Percentiles rank a stretch among this genome's conserved stretches.
These are phyloP conservation scores for Kodamaea hsintzibuensis DNA, from an alignment of 805 yeast species.

Conservation along the genomic window DNA sequence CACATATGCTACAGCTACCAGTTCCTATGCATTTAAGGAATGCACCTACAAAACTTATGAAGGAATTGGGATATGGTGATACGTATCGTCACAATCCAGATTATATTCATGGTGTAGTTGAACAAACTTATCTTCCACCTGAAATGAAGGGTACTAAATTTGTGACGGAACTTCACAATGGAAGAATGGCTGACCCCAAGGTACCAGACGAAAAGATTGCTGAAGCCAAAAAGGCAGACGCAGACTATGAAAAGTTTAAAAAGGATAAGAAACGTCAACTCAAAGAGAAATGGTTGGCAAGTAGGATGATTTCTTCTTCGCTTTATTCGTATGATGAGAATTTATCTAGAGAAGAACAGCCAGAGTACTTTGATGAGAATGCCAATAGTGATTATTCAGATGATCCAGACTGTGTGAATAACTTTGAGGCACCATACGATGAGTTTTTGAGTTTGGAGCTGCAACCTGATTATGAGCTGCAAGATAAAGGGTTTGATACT, in stretches of 20 bases:
- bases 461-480: slow-evolving; percentile 21
- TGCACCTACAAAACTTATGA: slow-evolving; percentile 93
- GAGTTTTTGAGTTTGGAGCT: slow-evolving; percentile 28
- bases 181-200: slow-evolving; percentile 29
- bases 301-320: neutral
- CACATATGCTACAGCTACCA: slow-evolving; percentile 58
- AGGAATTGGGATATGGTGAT: slow-evolving; percentile 80
- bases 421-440: slow-evolving; percentile 38
- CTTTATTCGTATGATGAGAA: slow-evolving; percentile 20
- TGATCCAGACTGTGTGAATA: slow-evolving; percentile 33
- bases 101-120: slow-evolving; percentile 67
- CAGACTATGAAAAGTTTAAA: slow-evolving; percentile 20
- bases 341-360: slow-evolving; percentile 30
- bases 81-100: slow-evolving; percentile 90
- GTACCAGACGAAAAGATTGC: slow-evolving; percentile 16
- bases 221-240: slow-evolving; percentile 11
- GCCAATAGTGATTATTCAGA: slow-evolving; percentile 31
- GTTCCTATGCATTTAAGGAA: slow-evolving; percentile 85
- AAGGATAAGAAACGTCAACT: slow-evolving; percentile 1
- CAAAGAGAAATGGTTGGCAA: slow-evolving; percentile 26
- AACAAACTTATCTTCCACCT: slow-evolving; percentile 75
- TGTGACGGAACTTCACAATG: slow-evolving; percentile 58
- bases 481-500: neutral
- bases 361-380: slow-evolving; percentile 31
- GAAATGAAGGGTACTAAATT: slow-evolving; percentile 48